Evolutionary conservation across 2,329 filamentous ascomycete species (phyloP), one percentile per base, ranked within the genome.

Genomic region (Ascochyta fabae): DNA sequence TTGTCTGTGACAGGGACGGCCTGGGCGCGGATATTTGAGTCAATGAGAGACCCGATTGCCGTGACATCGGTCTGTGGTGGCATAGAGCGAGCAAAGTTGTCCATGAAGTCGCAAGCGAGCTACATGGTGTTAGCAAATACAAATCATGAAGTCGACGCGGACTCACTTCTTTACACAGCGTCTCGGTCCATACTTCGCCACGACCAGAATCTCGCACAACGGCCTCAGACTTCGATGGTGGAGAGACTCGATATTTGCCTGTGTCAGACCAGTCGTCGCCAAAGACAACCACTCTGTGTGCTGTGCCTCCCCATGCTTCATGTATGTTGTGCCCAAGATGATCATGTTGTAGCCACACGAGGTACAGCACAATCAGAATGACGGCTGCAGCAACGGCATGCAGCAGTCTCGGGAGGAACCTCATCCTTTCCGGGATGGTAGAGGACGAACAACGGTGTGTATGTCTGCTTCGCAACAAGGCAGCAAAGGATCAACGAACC

Each of bases 211-310:
- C 70, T 55, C 70, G 69, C 53, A 61, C 48, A 56, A 56, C 59
- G 19, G 52, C 60, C 8, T 61, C 58, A 13, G 62, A 60, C 33
- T 58, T 59, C 15, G 61, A 61, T 38, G 72, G 69, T 52, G 70
- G 60, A 59, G 66, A 66, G 44, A 72, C 64, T 46, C 70, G 67
- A 67, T 75, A 73, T 40, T 58, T 64, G 23, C 73, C 72, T 38
- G 65, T 74, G 61, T 76, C 74, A 49, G 73, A 76, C 71, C 72
- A 76, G 49, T 75, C 72, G 48, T 75, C 71, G 12, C 74, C 74
- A 60, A 77, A 76, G 23, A 76, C 73, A 26, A 77, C 73, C 19
- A 77, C 49, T 35, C 71, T 68, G 49, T 68, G 68, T 27, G 68
- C 57, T 26, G 55, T 61, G 33, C 66, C 67, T 52, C 58, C 61